These are phyloP conservation scores for Penicillium soppii DNA, from an alignment of 495 filamentous ascomycete genomes.

Conservation along the genomic window DNA sequence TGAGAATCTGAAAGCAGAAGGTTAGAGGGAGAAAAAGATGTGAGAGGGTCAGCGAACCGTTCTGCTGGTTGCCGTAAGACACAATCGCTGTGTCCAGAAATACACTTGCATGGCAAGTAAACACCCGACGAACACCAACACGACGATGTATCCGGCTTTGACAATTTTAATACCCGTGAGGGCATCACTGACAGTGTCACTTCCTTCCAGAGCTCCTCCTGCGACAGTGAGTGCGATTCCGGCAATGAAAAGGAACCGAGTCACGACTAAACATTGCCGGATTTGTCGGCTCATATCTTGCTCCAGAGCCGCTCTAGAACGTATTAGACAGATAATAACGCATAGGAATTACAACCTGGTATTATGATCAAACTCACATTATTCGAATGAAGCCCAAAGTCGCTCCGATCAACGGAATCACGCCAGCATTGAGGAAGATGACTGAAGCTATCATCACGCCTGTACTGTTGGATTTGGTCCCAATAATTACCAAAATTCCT, in stretches of 20 bases:
- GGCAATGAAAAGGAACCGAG: slow-evolving; percentile 23
- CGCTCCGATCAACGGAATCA: slow-evolving; percentile 26
- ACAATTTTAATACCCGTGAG: slow-evolving; percentile 19
- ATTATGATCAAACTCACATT: slow-evolving; percentile 16
- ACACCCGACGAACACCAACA: slow-evolving; percentile 21
- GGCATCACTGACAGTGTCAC: slow-evolving; percentile 8
- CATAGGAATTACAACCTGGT: not conserved
- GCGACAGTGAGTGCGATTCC: slow-evolving; percentile 24
- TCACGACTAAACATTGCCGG: slow-evolving; percentile 7
- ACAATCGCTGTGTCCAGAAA: slow-evolving; percentile 21
- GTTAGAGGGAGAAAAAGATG: not conserved
- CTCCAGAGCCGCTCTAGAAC: slow-evolving; percentile 8
- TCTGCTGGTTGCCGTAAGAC: slow-evolving; percentile 8
- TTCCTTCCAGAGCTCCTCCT: slow-evolving; percentile 25
- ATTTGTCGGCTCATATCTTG: slow-evolving; percentile 9
- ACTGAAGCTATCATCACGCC: slow-evolving; percentile 20
- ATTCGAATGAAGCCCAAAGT: slow-evolving; percentile 28
- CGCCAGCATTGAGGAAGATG: slow-evolving; percentile 27
- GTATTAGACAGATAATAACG: not conserved
- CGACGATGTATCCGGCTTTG: slow-evolving; percentile 28
- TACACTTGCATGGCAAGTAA: slow-evolving; percentile 21
- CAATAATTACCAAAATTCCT: slow-evolving; percentile 23
- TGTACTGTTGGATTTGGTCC: slow-evolving; percentile 13
- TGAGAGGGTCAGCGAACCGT: slow-evolving; percentile 4
- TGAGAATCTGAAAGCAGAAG: slow-evolving; percentile 8